These are phyloP conservation scores for Cucumis sativus DNA, from an alignment of 306 rosid genomes.

Conservation along the genomic window DNA sequence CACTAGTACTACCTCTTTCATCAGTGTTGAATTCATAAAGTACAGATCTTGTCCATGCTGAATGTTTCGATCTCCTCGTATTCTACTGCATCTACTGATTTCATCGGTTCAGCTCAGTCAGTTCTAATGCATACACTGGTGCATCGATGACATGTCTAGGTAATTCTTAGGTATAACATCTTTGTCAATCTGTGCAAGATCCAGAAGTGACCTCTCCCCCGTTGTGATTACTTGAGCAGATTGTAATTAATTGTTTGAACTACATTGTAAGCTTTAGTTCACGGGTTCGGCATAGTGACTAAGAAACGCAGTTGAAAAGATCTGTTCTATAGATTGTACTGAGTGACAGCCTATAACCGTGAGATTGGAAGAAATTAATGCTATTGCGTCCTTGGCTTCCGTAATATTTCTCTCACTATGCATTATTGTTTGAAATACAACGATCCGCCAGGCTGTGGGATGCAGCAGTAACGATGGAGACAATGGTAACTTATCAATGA, in stretches of 20 bases:
- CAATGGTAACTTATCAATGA: not conserved
- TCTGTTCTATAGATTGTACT: not conserved
- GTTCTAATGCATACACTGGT: not conserved
- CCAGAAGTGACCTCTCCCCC: not conserved
- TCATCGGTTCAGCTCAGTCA: not conserved
- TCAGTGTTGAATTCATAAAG: not conserved
- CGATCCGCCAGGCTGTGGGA: not conserved
- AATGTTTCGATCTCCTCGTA: not conserved
- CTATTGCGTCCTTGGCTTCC: not conserved
- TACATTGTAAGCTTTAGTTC: not conserved
- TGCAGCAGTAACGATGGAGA: not conserved
- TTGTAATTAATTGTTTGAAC: no score
- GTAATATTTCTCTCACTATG: not conserved
- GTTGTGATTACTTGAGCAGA: not conserved
- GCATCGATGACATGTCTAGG: not conserved
- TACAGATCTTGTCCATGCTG: not conserved
- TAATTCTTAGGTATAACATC: not conserved
- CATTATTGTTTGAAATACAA: not conserved
- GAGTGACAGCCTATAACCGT: not conserved
- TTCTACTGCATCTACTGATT: not conserved
- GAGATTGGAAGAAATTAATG: not conserved
- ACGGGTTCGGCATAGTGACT: not conserved
- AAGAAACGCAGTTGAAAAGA: not conserved
- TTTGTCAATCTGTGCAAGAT: not conserved
- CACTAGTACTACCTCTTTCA: constrained; percentile 2